phyloP scores from a whole-genome alignment of 2,329 filamentous ascomycete species.

The Fusarium torulosum region DNA sequence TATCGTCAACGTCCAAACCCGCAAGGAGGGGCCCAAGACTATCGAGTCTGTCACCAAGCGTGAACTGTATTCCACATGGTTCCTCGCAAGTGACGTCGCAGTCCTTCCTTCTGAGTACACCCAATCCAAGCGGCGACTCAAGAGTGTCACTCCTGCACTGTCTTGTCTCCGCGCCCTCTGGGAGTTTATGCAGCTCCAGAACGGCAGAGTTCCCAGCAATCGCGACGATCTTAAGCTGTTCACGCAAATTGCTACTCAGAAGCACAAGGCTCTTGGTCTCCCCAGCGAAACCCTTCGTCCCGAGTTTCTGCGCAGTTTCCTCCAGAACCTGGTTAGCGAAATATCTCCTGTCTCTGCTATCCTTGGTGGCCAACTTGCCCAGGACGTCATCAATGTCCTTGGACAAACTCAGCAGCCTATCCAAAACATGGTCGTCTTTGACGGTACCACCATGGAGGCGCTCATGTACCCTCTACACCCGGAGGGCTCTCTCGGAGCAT shows the following conservation, averaged over 20 bases:
- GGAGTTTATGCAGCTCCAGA: slow-evolving; percentile 75
- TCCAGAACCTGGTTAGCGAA: slow-evolving; percentile 88
- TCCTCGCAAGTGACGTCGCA: slow-evolving; percentile 83
- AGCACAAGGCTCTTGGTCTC: slow-evolving; percentile 80
- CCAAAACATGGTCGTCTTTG: slow-evolving; percentile 94
- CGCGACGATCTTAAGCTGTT: slow-evolving; percentile 79
- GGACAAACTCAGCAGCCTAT: slow-evolving; percentile 93
- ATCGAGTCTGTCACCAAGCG: slow-evolving; percentile 92
- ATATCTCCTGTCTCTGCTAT: slow-evolving; percentile 89
- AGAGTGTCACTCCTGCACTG: slow-evolving; percentile 84
- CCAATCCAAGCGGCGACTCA: slow-evolving; percentile 75
- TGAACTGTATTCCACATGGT: slow-evolving; percentile 89
- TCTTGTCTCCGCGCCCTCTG: slow-evolving; percentile 91
- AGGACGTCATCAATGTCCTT: slow-evolving; percentile 97
- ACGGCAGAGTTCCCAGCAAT: slow-evolving; percentile 66
- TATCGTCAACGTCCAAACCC: slow-evolving; percentile 78
- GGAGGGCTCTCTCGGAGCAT: slow-evolving; percentile 65
- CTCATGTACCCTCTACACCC: slow-evolving; percentile 87
- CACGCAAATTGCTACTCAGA: slow-evolving; percentile 80
- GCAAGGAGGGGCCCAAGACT: slow-evolving; percentile 74
- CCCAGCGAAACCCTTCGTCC: slow-evolving; percentile 75
- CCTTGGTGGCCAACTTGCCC: slow-evolving; percentile 88
- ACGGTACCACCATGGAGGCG: slow-evolving; percentile 83
- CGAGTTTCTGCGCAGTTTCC: slow-evolving; percentile 83
- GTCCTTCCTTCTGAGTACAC: slow-evolving; percentile 76